Conservation (phyloP, 192 early-diverging fungal species). For the Thoreauomyces humboldtii region DNA sequence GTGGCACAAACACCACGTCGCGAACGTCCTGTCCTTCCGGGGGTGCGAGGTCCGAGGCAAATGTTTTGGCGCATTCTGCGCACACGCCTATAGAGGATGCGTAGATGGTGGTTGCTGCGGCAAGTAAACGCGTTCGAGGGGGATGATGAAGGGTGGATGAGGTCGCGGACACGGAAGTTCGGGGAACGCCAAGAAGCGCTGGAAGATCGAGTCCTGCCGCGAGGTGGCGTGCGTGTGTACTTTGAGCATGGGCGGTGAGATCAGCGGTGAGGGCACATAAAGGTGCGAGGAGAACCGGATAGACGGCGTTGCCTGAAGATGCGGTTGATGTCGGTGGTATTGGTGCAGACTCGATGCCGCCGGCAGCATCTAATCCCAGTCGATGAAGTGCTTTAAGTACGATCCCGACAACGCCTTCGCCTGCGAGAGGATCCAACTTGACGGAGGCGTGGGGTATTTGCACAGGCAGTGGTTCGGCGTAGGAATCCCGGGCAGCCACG, state of each 20-base stretch:
- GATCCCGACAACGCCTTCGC: neutral
- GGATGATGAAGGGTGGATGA: neutral
- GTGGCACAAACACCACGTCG: slow-evolving; percentile 2
- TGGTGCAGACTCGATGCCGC: too few relatives aligned
- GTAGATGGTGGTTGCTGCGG: neutral
- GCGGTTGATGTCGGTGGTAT: neutral
- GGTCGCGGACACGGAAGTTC: neutral
- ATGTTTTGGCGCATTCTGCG: neutral
- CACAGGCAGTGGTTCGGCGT: neutral
- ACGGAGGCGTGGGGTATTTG: neutral
- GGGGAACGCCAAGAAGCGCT: neutral
- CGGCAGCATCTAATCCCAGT: too few relatives aligned
- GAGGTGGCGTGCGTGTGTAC: neutral
- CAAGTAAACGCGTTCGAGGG: neutral
- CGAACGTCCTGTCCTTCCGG: neutral
- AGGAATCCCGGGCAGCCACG: neutral
- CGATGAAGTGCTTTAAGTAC: neutral
- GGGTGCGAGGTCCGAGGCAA: neutral
- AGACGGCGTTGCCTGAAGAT: too few relatives aligned
- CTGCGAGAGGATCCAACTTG: neutral
- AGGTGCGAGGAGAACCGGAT: neutral
- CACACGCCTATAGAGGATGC: neutral
- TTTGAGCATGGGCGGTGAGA: slow-evolving; percentile 1
- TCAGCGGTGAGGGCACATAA: slow-evolving; percentile 4
- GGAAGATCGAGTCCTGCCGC: neutral